Base-by-base conservation (phyloP, 2,329 filamentous ascomycete genomes). In the Colletotrichum sp. region DNA sequence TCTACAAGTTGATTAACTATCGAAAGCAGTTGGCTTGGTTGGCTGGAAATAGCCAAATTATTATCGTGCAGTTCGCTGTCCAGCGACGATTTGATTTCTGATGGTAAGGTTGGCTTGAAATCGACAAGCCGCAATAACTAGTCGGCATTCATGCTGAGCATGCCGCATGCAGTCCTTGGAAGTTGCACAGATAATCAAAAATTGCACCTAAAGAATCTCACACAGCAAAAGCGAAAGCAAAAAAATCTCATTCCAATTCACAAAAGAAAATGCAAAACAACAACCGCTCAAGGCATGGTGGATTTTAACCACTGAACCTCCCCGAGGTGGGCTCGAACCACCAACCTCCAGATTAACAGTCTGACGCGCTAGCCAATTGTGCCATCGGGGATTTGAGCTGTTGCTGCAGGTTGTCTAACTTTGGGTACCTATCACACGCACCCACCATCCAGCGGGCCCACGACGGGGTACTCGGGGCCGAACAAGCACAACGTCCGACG, bases 331-430 rank as follows among this genome's bases (percentile, higher is more conserved):
- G 73, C 73, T 76, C 73, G 70, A 76, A 76, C 73, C 73, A 76
- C 73, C 73, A 76, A 73, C 73, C 73, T 76, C 73, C 73, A 76
- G 73, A 76, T 76, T 76, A 76, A 76, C 73, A 76, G 73, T 76
- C 73, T 76, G 73, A 76, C 73, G 73, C 73, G 73, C 73, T 76
- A 76, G 73, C 73, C 73, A 76, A 76, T 76, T 76, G 73, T 76
- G 70, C 74, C 70, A 76, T 76, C 73, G 69, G 73, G 73, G 73
- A 76, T 65, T 34, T 75, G 72, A 62, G 69, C 69, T 69, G 2
- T 1, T 49, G n/a, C 6, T 63, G 55, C 2, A 3, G 3, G 0
- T 0, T 8, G 0, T 2, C 0, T 2, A 2, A 30, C 2, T 12
- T 21, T 44, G 15, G 3, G 18, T 28, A 0, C 5, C 6, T 12